A percentile compares a stretch with the other conserved stretches of the same genome.
phyloP scores from a whole-genome alignment of 768 basidiomycete species.

The Tulasnella sp. region DNA sequence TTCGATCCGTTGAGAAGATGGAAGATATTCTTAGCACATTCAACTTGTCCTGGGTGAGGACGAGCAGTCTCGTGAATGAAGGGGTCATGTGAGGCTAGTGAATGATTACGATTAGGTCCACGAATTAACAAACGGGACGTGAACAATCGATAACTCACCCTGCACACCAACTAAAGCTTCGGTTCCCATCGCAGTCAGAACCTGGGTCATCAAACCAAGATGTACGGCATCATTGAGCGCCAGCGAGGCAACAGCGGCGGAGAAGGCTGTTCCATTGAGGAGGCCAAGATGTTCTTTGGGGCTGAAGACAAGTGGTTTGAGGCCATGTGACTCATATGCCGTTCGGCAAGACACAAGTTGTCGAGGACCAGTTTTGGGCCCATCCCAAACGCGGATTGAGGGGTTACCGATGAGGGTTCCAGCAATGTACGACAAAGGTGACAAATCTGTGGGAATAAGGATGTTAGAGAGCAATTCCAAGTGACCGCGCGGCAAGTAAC shows the following conservation, averaged over 20 bases:
- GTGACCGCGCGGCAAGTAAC: constrained; percentile 9
- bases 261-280: constrained; percentile 72
- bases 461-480: neutral
- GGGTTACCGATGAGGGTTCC: constrained; percentile 70
- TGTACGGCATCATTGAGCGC: constrained; percentile 54
- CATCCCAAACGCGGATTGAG: constrained; percentile 44
- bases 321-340: constrained; percentile 32
- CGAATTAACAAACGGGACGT: neutral
- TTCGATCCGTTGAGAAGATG: constrained; percentile 53
- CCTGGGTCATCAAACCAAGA: constrained; percentile 34
- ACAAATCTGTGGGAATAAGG: constrained; percentile 35
- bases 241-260: constrained; percentile 61
- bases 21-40: constrained; percentile 56
- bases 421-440: constrained; percentile 72
- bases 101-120: neutral
- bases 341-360: constrained; percentile 23
- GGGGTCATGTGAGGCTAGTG: constrained; percentile 46
- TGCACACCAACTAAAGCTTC: constrained; percentile 68
- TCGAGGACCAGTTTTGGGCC: constrained; percentile 17
- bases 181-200: constrained; percentile 69
- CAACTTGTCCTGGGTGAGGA: constrained; percentile 79
- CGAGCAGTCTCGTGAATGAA: constrained; percentile 64
- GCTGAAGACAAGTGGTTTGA: constrained; percentile 39
- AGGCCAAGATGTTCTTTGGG: constrained; percentile 28
- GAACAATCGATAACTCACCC: constrained; percentile 18